Evolutionary conservation across 805 yeast genomes (phyloP).

Genomic region (Teunomyces gatunensis): DNA sequence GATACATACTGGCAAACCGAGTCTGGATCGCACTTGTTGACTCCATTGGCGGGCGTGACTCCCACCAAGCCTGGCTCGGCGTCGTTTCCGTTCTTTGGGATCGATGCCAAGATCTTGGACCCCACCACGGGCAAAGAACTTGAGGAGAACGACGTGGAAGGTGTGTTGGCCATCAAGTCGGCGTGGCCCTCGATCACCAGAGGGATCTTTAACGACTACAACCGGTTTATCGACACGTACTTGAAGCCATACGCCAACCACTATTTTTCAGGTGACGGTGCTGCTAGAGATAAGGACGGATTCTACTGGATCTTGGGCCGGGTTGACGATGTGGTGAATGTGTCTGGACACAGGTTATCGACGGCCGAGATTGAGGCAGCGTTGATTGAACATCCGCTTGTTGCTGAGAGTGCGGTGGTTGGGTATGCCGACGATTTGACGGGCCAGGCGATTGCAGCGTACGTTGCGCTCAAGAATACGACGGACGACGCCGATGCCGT

Average conservation of each 20-base stretch:
- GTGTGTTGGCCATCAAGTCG: conserved; percentile 84
- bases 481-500: conserved; percentile 52
- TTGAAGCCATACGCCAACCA: conserved; percentile 88
- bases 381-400: conserved; percentile 70
- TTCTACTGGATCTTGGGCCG: conserved; percentile 98
- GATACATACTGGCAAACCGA: conserved; percentile 99
- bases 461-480: conserved; percentile 73
- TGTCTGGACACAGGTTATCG: conserved; percentile 96
- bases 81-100: conserved; percentile 93
- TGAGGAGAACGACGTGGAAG: conserved; percentile 87
- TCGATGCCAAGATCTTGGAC: conserved; percentile 86
- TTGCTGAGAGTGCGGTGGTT: conserved; percentile 95
- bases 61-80: conserved; percentile 98
- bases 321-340: conserved; percentile 97
- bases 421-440: conserved; percentile 94
- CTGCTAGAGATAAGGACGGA: conserved; percentile 95
- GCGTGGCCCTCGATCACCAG: conserved; percentile 99
- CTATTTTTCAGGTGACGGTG: conserved; percentile 98
- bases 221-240: conserved; percentile 86
- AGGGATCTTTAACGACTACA: conserved; percentile 87
- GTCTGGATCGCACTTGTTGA: conserved; percentile 91
- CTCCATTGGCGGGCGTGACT: conserved; percentile 91
- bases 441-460: conserved; percentile 97
- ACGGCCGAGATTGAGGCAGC: conserved; percentile 98
- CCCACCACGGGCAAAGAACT: conserved; percentile 88